phyloP scores from a whole-genome alignment of 2,329 filamentous ascomycete species.

The Ceratocystis harringtonii region DNA sequence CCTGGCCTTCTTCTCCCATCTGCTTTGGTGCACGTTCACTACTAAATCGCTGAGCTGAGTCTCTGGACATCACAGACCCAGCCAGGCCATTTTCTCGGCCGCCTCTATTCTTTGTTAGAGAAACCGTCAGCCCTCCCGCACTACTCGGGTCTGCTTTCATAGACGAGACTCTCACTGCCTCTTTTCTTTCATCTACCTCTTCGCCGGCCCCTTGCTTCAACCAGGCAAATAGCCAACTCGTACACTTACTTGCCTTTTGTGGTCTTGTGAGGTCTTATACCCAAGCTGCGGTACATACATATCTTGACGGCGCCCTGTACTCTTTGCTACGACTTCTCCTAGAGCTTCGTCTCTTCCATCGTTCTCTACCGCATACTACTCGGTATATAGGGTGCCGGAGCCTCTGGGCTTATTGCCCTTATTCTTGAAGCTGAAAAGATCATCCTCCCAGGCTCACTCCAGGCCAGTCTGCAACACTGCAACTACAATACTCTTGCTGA shows the following conservation, averaged over 20 bases:
- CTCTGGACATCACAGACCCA: not conserved
- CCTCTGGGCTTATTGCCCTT: not conserved
- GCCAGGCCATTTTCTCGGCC: not conserved
- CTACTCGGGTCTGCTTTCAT: not conserved
- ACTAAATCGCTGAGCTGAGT: not conserved
- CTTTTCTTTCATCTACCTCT: no score
- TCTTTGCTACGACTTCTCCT: no score
- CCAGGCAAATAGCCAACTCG: no score
- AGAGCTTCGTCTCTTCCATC: not conserved
- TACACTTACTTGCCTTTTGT: no score
- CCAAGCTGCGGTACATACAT: no score
- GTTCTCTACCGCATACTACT: not conserved
- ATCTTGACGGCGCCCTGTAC: no score
- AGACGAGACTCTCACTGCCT: not conserved
- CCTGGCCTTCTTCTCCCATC: not conserved
- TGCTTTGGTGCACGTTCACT: not conserved
- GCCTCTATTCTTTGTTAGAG: not conserved
- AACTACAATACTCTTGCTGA: not conserved
- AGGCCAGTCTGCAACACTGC: not conserved
- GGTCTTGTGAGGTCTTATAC: no score
- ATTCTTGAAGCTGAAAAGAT: not conserved
- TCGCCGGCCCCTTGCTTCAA: no score
- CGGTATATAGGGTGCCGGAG: not conserved
- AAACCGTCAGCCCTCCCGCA: not conserved
- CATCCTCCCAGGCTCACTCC: no score